phyloP scores from a whole-genome alignment of 805 yeast species.

The Sugiyamaella qingdaonensis region DNA sequence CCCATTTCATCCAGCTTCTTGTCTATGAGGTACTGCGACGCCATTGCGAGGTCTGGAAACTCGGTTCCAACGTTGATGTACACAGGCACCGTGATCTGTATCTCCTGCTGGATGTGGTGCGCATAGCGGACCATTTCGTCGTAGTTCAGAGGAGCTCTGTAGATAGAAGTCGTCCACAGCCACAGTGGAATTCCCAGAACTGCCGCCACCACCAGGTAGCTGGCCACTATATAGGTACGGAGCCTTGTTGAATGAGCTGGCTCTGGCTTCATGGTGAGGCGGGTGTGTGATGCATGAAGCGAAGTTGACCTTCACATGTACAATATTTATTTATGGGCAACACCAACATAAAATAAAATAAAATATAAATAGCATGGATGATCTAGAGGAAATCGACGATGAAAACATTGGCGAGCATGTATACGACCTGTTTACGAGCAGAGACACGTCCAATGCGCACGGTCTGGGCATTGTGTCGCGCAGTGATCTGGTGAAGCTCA shows the following conservation, averaged over 20 bases:
- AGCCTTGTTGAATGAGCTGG: background rate
- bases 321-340: background rate
- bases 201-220: conserved; percentile 1
- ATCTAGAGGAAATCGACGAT: conserved; percentile 9
- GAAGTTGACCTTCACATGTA: background rate
- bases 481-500: conserved; percentile 18
- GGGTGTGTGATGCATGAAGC: background rate
- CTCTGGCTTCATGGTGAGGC: conserved; percentile 1
- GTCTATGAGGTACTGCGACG: conserved; percentile 46
- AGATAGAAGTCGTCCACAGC: conserved; percentile 54
- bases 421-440: conserved; percentile 25
- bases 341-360: background rate
- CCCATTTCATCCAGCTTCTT: conserved; percentile 33
- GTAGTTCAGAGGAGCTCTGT: conserved; percentile 58
- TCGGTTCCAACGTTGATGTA: conserved; percentile 40
- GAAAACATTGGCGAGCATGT: conserved; percentile 29
- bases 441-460: conserved; percentile 16
- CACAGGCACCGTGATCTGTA: conserved; percentile 28
- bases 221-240: conserved; percentile 2
- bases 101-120: conserved; percentile 25
- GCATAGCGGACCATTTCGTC: conserved; percentile 38
- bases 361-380: conserved; percentile 1
- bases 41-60: conserved; percentile 66
- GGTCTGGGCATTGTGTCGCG: conserved; percentile 29
- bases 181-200: conserved; percentile 57